Evolutionary conservation across 805 yeast genomes (phyloP), one percentile per base, ranked within the genome.

Genomic region (Wickerhamomyces rabaulensis): DNA sequence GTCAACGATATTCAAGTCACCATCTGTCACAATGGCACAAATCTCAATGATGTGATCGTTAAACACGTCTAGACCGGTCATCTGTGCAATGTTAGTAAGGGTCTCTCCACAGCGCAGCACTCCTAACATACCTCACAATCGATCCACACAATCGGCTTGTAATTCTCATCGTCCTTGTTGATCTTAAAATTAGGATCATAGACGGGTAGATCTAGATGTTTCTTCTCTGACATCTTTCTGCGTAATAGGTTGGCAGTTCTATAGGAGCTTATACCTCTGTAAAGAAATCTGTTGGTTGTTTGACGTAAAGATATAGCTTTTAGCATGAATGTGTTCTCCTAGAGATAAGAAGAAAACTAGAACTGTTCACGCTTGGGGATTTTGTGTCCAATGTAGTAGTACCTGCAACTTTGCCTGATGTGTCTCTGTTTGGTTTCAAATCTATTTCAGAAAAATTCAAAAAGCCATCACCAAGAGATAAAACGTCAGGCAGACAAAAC

Each of bases 41-140:
- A 94, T 82, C 65, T 94, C 99, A 49, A 94, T 87, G 55, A 94
- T 91, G 48, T 77, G 80, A 62, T 94, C 98, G n/a, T 74, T 72
- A 41, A 68, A 64, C n/a, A 82, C 80, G 56, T 92, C 85, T 36
- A 94, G 69, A 0, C 99, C 99, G 0, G 99, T 94, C 99, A 94
- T 94, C 66, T 67, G 27, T 6, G 21, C 5, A 17, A 12, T 21
- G 7, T 31, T 17, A 33, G 40, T 43, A 42, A 19, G 38, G 10
- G 36, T 19, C 12, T 19, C 4, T n/a, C n/a, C n/a, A n/a, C n/a
- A n/a, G n/a, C n/a, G n/a, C n/a, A n/a, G n/a, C n/a, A n/a, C n/a
- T n/a, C n/a, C n/a, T n/a, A n/a, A 33, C 36, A 33, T 40, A 63
- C 69, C 64, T 94, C 99, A 66, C 98, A 94, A 67, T 94, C 99